Evolutionary conservation across 106 monocot species (phyloP).

Genomic region (Dendrobium officinale): DNA sequence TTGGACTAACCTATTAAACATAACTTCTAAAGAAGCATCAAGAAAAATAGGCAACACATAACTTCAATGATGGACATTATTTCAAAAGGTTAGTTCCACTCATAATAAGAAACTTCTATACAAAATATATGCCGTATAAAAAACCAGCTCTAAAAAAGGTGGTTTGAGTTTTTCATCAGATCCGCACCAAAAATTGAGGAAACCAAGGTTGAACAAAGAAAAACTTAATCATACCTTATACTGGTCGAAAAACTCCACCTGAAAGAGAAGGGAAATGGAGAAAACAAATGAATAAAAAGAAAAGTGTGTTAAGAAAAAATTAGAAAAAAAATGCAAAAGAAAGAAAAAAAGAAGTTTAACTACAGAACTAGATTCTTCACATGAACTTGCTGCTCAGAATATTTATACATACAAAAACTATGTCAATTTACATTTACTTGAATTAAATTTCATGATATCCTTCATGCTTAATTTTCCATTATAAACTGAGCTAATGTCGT

Average conservation of each 20-base stretch:
- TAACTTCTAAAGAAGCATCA: background rate
- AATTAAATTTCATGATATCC: background rate
- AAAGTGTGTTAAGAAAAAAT: background rate
- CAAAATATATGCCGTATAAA: background rate
- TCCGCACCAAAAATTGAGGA: background rate
- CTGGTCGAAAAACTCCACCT: constrained; percentile 94
- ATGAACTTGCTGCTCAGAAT: background rate
- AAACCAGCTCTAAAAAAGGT: background rate
- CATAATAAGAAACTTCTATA: background rate
- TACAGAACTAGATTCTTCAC: background rate
- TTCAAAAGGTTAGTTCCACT: background rate
- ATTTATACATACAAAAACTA: background rate
- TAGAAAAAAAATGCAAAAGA: background rate
- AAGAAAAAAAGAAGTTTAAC: background rate
- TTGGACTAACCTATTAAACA: background rate
- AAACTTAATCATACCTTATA: constrained; percentile 59
- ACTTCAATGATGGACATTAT: background rate
- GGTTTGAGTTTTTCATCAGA: background rate
- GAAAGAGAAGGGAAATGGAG: constrained; percentile 23
- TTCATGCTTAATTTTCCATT: too few species aligned
- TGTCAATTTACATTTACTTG: background rate
- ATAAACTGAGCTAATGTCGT: too few species aligned
- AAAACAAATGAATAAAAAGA: background rate
- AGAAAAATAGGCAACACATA: background rate
- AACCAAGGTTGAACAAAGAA: background rate